phyloP scores from a whole-genome alignment of 2,329 filamentous ascomycete species.

The Cladosporium sp. region DNA sequence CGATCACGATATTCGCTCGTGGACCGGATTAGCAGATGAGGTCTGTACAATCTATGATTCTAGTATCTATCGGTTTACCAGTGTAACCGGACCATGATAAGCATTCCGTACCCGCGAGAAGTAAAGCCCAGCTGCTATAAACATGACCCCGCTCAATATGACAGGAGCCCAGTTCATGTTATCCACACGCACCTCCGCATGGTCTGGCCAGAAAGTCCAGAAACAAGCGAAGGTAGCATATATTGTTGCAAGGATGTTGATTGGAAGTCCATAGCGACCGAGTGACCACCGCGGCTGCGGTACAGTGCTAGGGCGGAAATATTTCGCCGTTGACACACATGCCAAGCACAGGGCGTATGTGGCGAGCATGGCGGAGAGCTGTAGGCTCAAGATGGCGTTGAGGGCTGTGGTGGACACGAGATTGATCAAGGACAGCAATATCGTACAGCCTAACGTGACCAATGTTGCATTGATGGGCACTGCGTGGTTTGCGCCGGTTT shows the following conservation, averaged over 20 bases:
- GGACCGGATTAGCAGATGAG: no score
- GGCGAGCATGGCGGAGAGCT: constrained; percentile 36
- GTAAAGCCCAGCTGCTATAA: background rate
- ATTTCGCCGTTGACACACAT: constrained; percentile 28
- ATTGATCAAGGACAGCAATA: constrained; percentile 42
- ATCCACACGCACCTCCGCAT: background rate
- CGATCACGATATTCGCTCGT: background rate
- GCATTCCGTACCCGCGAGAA: background rate
- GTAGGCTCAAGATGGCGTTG: constrained; percentile 43
- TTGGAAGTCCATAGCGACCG: constrained; percentile 30
- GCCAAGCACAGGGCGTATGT: constrained; percentile 35
- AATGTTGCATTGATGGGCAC: constrained; percentile 37
- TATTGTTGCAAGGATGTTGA: background rate
- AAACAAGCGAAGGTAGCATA: background rate
- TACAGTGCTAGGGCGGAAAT: constrained; percentile 27
- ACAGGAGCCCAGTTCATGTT: constrained; percentile 1
- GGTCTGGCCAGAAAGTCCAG: background rate
- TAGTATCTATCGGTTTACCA: background rate
- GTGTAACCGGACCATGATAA: background rate
- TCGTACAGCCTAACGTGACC: constrained; percentile 32
- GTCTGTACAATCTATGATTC: no score
- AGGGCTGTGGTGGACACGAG: constrained; percentile 43
- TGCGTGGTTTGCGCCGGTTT: constrained; percentile 31
- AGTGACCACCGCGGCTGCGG: constrained; percentile 34
- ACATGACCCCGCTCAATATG: background rate